Evolutionary conservation across 163 green algal species (phyloP), one percentile per base, ranked within the genome.

Genomic region (Chlamydomonas reinhardtii): DNA sequence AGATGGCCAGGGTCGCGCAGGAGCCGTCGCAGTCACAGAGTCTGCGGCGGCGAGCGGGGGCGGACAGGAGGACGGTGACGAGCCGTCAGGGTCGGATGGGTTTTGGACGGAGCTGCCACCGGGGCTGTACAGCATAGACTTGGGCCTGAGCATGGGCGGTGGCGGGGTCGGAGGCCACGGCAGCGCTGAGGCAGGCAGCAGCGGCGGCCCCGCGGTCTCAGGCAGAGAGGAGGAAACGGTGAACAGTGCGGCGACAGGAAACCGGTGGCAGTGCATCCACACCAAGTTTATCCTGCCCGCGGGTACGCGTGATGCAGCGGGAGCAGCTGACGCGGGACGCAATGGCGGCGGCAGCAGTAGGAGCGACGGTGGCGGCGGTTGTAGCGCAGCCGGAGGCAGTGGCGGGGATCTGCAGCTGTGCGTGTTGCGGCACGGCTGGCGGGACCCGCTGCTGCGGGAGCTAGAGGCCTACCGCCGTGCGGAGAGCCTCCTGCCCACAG

Each of bases 81-180:
- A 83, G 78, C 82, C 82, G 12, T 73, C 72, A 0, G 82, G 82
- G 6, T 64, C 22, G 6, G 82, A 87, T 22, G 82, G 72, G 29
- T 86, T 64, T 27, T 80, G 69, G 66, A 62, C 76, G 0, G 95
- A 97, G 86, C 31, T 97, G 35, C 89, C 92, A 4, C 94, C 95
- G 11, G 94, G 95, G 0, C 37, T 97, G 27, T 95, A 95, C 89
- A 94, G 88, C 77, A 73, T 95, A 27, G 14, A 71, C 25, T 61
- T 79, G 6, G 31, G n/a, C 8, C 5, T 8, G 14, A 29, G 61
- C 5, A 12, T 31, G 19, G 31, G 24, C 24, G 31, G 61, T 9
- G 3, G 61, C 61, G 61, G 25, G 3, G 61, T 2, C 24, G 61
- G 0, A n/a, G 61, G 61, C 24, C 61, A n/a, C 24, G 61, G 0